Base-by-base conservation (phyloP, 768 basidiomycete genomes). In the Panaeolus cyanescens region DNA sequence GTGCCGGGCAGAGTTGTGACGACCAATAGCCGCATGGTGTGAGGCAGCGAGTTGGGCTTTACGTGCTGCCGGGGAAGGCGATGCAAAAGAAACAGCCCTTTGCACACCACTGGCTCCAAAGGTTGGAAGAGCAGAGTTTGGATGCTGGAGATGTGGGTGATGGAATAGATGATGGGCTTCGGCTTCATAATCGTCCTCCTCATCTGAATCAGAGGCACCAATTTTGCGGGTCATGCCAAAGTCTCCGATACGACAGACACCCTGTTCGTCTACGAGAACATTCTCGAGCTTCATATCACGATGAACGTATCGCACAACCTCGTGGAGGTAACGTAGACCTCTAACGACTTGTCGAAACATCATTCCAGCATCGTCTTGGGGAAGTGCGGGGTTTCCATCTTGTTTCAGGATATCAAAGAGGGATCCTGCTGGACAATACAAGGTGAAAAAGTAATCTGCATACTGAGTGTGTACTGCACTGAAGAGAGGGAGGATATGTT, bases 251-350 rank as follows among this genome's bases (percentile, higher is more conserved):
- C 87, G 86, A 79, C 93, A 95, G n/a, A 88, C 83, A 59, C 92
- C 91, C 79, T 85, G 87, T 71, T 93, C 91, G 72, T 96, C 93
- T 57, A 96, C 88, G 40, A 99, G 85, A 54, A 99, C 87, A 77
- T 99, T 99, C 77, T 99, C 97, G 61, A 97, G 85, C 79, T 99
- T 99, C 73, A 99, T 79, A 76, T 99, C 97, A 67, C 95, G 85
- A 77, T 99, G 96, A 58, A 96, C 90, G 66, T 90, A 85, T 7
- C 82, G 75, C 28, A 87, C 89, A 39, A 85, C 83, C 61, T 89
- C 85, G 72, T 96, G 94, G 70, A 96, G 74, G 76, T 95, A 95
- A 56, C 86, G 83, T 70, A 95, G 74, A 19, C 92, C 93, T 58
- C 89, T 79, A 55, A 93, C 91, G 65, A 96, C 83, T 79, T 96